Evolutionary conservation across 2,329 filamentous ascomycete species (phyloP).

Genomic region (Fusarium chaquense): DNA sequence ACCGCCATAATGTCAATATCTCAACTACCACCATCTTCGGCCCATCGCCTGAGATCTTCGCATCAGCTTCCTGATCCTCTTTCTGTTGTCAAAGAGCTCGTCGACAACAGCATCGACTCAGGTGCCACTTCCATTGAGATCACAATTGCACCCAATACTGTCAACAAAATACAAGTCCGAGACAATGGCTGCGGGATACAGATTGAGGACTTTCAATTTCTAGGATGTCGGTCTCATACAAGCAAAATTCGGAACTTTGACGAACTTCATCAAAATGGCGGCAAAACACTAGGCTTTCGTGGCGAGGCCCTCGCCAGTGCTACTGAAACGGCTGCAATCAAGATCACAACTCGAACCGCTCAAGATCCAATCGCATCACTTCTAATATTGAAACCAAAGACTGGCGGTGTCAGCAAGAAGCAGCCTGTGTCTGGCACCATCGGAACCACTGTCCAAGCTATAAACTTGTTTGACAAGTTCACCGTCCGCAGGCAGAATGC

Average conservation of each 20-base stretch:
- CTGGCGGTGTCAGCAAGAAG: conserved; percentile 50
- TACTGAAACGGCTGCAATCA: conserved; percentile 69
- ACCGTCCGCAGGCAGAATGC: conserved; percentile 73
- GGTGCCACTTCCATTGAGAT: conserved; percentile 75
- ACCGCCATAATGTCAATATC: conserved; percentile 60
- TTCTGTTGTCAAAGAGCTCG: conserved; percentile 78
- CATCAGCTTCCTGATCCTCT: conserved; percentile 70
- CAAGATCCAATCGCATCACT: conserved; percentile 69
- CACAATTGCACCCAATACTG: conserved; percentile 71
- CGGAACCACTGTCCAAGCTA: conserved; percentile 76
- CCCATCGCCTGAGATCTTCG: conserved; percentile 70
- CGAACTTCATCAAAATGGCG: conserved; percentile 69
- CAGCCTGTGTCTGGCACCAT: conserved; percentile 64
- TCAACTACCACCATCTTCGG: conserved; percentile 61
- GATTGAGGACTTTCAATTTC: conserved; percentile 68
- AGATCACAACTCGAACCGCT: conserved; percentile 72
- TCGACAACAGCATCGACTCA: conserved; percentile 83
- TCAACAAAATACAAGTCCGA: conserved; percentile 76
- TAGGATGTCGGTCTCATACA: conserved; percentile 77
- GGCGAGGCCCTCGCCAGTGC: conserved; percentile 78
- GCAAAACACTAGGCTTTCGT: conserved; percentile 77
- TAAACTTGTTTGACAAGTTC: conserved; percentile 68
- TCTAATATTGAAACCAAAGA: conserved; percentile 56
- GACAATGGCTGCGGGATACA: conserved; percentile 81
- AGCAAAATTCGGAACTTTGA: conserved; percentile 77